These are phyloP conservation scores for Pisolithus thermaeus DNA, from an alignment of 1,284 basidiomycete species.

Conservation along the genomic window DNA sequence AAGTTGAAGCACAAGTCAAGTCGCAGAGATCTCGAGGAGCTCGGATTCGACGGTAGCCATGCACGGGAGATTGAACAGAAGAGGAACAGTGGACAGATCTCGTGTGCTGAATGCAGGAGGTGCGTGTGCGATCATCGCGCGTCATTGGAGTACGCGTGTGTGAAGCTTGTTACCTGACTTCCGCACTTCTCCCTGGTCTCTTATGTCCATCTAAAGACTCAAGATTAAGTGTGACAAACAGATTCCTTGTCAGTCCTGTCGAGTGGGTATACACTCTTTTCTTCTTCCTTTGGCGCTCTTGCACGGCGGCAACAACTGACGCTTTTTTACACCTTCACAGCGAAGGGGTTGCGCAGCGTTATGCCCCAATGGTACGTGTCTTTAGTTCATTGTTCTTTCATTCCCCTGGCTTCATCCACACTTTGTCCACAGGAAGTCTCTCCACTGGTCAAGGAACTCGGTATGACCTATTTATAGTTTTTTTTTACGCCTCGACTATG, in stretches of 20 bases:
- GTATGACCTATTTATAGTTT: slow-evolving; percentile 22
- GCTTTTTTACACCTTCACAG: slow-evolving; percentile 21
- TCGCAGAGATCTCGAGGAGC: slow-evolving; percentile 44
- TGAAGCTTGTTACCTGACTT: slow-evolving; percentile 8
- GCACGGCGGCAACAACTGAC: not conserved
- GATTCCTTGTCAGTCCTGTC: slow-evolving; percentile 66
- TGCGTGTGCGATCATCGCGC: slow-evolving; percentile 42
- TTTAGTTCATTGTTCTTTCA: not conserved
- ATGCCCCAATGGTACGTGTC: slow-evolving; percentile 58
- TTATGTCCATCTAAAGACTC: slow-evolving; percentile 37
- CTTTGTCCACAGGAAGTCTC: slow-evolving; percentile 40
- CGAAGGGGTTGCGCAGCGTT: slow-evolving; percentile 60
- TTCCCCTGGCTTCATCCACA: slow-evolving; percentile 4
- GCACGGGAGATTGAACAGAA: slow-evolving; percentile 50
- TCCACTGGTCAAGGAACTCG: slow-evolving; percentile 61
- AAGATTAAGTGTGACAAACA: slow-evolving; percentile 76
- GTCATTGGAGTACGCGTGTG: slow-evolving; percentile 1
- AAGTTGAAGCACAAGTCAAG: slow-evolving; percentile 43
- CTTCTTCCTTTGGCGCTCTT: not conserved
- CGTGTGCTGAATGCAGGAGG: slow-evolving; percentile 59
- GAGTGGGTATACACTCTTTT: slow-evolving; percentile 32
- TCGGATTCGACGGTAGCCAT: slow-evolving; percentile 43
- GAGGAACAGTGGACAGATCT: slow-evolving; percentile 46
- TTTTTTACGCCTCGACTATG: slow-evolving; percentile 1
- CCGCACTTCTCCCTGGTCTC: slow-evolving; percentile 11